Base-by-base conservation (phyloP, 768 basidiomycete genomes). In the Tricholoma saponaceum region DNA sequence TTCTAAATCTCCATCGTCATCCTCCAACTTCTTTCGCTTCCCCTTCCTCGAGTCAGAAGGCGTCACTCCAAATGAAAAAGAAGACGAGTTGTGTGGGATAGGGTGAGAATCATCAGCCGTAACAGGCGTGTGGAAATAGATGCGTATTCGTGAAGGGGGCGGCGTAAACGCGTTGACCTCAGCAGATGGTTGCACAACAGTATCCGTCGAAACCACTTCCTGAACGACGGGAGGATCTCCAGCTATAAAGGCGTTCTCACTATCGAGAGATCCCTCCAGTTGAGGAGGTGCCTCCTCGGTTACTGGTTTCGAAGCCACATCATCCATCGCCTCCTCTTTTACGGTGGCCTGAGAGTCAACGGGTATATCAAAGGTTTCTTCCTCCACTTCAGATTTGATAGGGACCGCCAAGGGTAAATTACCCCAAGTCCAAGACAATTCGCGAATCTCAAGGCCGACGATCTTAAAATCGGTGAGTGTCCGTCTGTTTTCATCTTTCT, bases 401-500 rank as follows among this genome's bases (percentile, higher is more conserved):
- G 64, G 57, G 54, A 60, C 46, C 23, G 65, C 32, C 35, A 67
- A 64, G 30, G 83, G 83, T 52, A 84, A 66, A 52, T 76, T 64
- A 59, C 94, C 93, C 96, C 96, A 98, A 51, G 78, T 81, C 96
- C 96, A 98, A 63, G 75, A 77, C 58, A 97, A 76, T 63, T 89
- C 86, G 64, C 79, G 84, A 63, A 97, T 89, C 69, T 91, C 86
- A 64, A 98, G 79, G 25, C 90, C 95, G 67, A 95, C 79, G 69
- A 99, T 94, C 76, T 96, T 92, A 83, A 99, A 99, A 76, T 98
- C 96, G 35, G 95, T 98, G 64, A 99, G 85, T 28, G 95, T 97
- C 66, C 92, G 85, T 67, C 88, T 84, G 69, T 89, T 89, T 72
- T 93, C 91, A 68, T 92, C 90, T 73, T 88, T 89, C 82, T 91